These are phyloP conservation scores for Aspergillus tamarii DNA, from an alignment of 2,329 filamentous ascomycete species.

Conservation along the genomic window DNA sequence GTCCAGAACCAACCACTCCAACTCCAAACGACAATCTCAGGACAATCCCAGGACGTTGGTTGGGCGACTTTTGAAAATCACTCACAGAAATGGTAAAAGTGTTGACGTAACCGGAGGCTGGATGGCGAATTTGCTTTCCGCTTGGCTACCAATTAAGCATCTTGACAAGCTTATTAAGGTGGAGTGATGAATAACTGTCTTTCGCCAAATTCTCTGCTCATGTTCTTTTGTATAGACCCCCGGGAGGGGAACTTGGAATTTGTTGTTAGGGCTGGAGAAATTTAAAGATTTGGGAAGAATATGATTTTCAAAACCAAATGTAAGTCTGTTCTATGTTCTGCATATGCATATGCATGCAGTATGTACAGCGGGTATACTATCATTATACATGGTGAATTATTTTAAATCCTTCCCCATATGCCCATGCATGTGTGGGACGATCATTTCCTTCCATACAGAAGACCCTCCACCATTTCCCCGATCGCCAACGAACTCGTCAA, in stretches of 20 bases:
- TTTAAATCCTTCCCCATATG: neutral
- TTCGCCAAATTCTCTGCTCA: too few relatives aligned
- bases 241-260: too few relatives aligned
- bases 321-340: neutral
- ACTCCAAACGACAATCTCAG: too few relatives aligned
- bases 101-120: neutral
- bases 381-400: neutral
- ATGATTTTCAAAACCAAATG: too few relatives aligned
- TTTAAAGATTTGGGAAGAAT: too few relatives aligned
- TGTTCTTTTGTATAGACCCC: too few relatives aligned
- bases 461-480: constrained; percentile 70
- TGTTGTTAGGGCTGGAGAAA: too few relatives aligned
- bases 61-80: too few relatives aligned
- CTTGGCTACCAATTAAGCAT: constrained; percentile 5
- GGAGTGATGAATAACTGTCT: neutral
- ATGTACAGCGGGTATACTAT: constrained; percentile 1
- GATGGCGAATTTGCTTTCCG: neutral
- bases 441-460: constrained; percentile 51
- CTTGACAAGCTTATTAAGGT: constrained; percentile 1
- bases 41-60: neutral
- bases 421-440: neutral
- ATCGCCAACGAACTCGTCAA: constrained; percentile 86
- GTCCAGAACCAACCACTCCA: too few relatives aligned
- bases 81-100: neutral
- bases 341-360: neutral